phyloP scores from a whole-genome alignment of 2,329 filamentous ascomycete genomes.

The Lachnellula subtilissima region DNA sequence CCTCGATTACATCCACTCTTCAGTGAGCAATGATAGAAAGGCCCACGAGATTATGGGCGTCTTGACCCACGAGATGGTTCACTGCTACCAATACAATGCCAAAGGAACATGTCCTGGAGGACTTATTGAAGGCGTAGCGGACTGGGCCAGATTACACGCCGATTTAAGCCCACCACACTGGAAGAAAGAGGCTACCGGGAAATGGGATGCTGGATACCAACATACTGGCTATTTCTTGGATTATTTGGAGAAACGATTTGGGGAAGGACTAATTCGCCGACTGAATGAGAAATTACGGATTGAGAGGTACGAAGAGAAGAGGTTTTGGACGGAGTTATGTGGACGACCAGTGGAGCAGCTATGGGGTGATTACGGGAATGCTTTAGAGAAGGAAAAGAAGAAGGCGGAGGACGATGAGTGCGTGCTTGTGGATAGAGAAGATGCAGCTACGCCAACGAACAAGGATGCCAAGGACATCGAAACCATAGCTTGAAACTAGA shows the following conservation, averaged over 20 bases:
- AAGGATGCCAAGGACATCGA: not conserved
- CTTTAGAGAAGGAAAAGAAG: constrained; percentile 19
- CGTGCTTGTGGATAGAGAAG: constrained; percentile 28
- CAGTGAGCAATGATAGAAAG: constrained; percentile 39
- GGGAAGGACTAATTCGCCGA: constrained; percentile 52
- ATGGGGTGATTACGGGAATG: constrained; percentile 66
- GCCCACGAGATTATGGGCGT: constrained; percentile 73
- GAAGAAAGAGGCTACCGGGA: constrained; percentile 50
- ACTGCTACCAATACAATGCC: constrained; percentile 84
- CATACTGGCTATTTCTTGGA: constrained; percentile 87
- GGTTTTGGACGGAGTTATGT: constrained; percentile 65
- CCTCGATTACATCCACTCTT: constrained; percentile 62
- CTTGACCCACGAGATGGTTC: constrained; percentile 86
- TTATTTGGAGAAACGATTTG: constrained; percentile 69
- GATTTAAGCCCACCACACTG: constrained; percentile 77
- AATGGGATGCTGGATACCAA: constrained; percentile 90
- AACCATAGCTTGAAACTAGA: not conserved
- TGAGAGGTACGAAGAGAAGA: constrained; percentile 58
- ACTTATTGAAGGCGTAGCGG: constrained; percentile 84
- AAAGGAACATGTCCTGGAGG: constrained; percentile 62
- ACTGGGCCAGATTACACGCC: constrained; percentile 80
- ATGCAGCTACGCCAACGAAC: constrained; percentile 12
- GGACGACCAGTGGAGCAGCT: constrained; percentile 62
- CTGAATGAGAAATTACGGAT: constrained; percentile 64
- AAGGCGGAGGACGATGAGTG: constrained; percentile 27